Evolutionary conservation across 2,329 filamentous ascomycete species (phyloP).

Genomic region (Acrodontium crateriforme): DNA sequence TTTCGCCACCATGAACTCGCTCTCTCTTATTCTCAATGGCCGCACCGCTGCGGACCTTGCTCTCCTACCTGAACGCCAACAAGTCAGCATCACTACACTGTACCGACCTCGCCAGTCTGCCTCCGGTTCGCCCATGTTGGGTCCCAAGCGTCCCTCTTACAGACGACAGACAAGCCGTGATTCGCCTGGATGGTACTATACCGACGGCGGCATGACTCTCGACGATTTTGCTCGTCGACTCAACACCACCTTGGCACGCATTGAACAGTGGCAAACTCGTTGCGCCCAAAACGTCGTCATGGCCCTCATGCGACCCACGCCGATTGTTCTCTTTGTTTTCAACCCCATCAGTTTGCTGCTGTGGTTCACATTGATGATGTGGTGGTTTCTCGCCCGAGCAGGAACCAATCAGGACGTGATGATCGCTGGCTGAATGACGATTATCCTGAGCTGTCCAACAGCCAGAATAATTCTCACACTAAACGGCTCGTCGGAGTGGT

Average conservation of each 20-base stretch:
- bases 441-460: too few relatives aligned
- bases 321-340: slow-evolving; percentile 17
- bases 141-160: not conserved
- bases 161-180: slow-evolving; percentile 2
- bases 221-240: slow-evolving; percentile 17
- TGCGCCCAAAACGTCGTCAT: slow-evolving; percentile 21
- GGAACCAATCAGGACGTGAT: too few relatives aligned
- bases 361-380: slow-evolving; percentile 9
- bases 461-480: too few relatives aligned
- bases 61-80: slow-evolving; percentile 8
- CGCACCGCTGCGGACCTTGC: slow-evolving; percentile 11
- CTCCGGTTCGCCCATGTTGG: slow-evolving; percentile 1
- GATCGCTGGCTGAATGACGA: too few relatives aligned
- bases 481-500: not conserved
- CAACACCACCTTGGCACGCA: slow-evolving; percentile 11
- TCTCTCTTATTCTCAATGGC: slow-evolving; percentile 17
- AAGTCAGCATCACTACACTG: slow-evolving; percentile 3
- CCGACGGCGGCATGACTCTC: slow-evolving; percentile 12
- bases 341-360: slow-evolving; percentile 18
- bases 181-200: slow-evolving; percentile 18
- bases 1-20: slow-evolving; percentile 15
- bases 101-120: slow-evolving; percentile 1
- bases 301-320: slow-evolving; percentile 18
- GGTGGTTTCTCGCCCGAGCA: too few relatives aligned
- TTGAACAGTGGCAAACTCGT: slow-evolving; percentile 13